These are phyloP conservation scores for Cucurbita pepo DNA, from an alignment of 306 rosid species.

Conservation along the genomic window DNA sequence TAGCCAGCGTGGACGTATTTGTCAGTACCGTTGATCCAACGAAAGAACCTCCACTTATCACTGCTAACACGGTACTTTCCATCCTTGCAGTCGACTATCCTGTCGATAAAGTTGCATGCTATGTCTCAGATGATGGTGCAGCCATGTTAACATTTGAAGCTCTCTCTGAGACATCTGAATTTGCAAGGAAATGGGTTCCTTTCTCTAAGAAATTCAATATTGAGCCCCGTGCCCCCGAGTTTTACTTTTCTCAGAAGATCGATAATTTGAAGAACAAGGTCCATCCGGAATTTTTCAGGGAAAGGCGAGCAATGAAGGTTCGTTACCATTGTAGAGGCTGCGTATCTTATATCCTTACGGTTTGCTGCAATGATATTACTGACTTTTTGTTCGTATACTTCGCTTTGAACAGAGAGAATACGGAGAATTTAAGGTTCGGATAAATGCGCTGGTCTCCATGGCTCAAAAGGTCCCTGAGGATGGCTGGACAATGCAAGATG, in stretches of 20 bases:
- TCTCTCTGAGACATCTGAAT: conserved; percentile 88
- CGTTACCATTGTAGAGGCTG: conserved; percentile 2
- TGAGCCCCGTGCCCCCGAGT: conserved; percentile 96
- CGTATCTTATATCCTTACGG: neutral
- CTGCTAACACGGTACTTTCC: conserved; percentile 90
- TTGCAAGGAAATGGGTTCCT: conserved; percentile 89
- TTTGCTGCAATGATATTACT: neutral
- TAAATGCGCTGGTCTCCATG: conserved; percentile 77
- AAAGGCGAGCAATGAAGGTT: conserved; percentile 96
- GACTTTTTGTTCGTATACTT: neutral
- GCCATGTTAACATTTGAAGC: conserved; percentile 99
- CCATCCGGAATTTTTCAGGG: conserved; percentile 84
- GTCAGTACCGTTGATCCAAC: conserved; percentile 97
- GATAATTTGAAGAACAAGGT: conserved; percentile 87
- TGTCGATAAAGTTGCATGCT: conserved; percentile 88
- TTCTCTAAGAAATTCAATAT: conserved; percentile 62
- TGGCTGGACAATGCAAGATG: conserved; percentile 99
- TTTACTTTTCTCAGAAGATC: conserved; percentile 76
- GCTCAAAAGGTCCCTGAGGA: conserved; percentile 93
- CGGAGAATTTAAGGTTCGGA: conserved; percentile 82
- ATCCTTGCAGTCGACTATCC: conserved; percentile 93
- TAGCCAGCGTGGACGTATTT: conserved; percentile 56
- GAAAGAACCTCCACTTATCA: conserved; percentile 91
- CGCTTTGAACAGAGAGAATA: conserved; percentile 57
- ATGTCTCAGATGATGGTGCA: conserved; percentile 98